A percentile compares a stretch with the other conserved stretches of the same genome.
Evolutionary conservation across 768 basidiomycete species (phyloP).

Genomic region (Serendipita vermifera): DNA sequence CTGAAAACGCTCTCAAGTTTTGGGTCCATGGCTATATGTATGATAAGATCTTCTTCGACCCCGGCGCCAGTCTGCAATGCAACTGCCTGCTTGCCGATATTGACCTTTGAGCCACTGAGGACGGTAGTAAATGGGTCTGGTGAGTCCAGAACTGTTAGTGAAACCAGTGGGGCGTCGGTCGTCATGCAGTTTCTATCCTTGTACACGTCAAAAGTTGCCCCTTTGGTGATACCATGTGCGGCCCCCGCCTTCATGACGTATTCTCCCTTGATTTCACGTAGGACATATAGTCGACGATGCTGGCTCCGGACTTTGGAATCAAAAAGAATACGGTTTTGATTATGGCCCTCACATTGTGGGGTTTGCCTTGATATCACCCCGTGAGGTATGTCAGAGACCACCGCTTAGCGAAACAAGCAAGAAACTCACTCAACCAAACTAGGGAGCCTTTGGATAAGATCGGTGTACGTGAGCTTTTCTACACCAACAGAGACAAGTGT

Average conservation of each 20-base stretch:
- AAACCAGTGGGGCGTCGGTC: conserved; percentile 10
- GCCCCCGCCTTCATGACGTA: conserved; percentile 20
- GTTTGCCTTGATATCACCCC: conserved; percentile 18
- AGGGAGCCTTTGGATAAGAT: conserved; percentile 13
- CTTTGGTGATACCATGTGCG: conserved; percentile 20
- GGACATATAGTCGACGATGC: conserved; percentile 11
- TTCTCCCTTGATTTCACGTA: background rate
- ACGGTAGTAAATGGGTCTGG: too few relatives aligned
- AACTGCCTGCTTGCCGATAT: too few relatives aligned
- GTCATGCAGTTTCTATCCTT: background rate
- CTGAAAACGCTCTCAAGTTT: background rate
- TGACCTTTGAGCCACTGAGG: too few relatives aligned
- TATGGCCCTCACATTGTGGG: conserved; percentile 22
- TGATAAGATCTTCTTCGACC: too few relatives aligned
- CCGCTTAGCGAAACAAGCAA: too few relatives aligned
- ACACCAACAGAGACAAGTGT: conserved; percentile 11
- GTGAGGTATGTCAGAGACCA: too few relatives aligned
- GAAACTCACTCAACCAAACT: too few relatives aligned
- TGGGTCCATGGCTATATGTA: background rate
- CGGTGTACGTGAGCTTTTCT: conserved; percentile 19
- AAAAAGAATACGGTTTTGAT: conserved; percentile 20
- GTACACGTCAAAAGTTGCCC: conserved; percentile 19
- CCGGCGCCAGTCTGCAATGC: too few relatives aligned
- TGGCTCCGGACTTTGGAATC: conserved; percentile 16
- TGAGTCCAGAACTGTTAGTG: too few relatives aligned